These are phyloP conservation scores for Tillandsia fasciculata DNA, from an alignment of 176 grass and related monocot species.

Conservation along the genomic window DNA sequence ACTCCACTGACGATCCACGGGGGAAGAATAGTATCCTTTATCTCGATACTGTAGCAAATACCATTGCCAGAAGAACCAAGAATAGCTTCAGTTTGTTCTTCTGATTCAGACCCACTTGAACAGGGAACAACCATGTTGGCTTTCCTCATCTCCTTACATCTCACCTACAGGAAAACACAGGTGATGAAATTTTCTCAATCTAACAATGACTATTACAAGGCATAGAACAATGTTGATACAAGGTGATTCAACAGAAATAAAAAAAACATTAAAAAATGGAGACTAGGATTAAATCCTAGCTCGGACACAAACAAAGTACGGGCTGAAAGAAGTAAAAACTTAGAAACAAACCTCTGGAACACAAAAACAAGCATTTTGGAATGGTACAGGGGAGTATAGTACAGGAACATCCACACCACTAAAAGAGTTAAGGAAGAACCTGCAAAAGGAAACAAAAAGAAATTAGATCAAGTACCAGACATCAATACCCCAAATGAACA, in stretches of 20 bases:
- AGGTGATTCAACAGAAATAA: too few relatives aligned
- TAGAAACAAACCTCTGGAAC: conserved; percentile 49
- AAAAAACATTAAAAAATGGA: too few relatives aligned
- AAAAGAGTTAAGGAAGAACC: conserved; percentile 56
- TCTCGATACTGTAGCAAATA: conserved; percentile 72
- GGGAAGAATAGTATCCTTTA: conserved; percentile 49
- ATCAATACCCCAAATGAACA: background rate
- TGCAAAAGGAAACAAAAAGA: conserved; percentile 24
- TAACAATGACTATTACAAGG: too few relatives aligned
- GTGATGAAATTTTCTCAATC: too few relatives aligned
- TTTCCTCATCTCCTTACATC: conserved; percentile 84
- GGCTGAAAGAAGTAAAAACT: background rate
- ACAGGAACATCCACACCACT: conserved; percentile 53
- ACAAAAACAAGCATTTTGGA: conserved; percentile 65
- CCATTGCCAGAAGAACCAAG: conserved; percentile 18
- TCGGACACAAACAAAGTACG: background rate
- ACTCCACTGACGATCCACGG: conserved; percentile 69
- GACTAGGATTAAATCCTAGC: too few relatives aligned
- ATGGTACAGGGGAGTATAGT: conserved; percentile 63
- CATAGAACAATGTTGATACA: too few relatives aligned
- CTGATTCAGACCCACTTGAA: conserved; percentile 18
- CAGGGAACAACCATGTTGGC: conserved; percentile 36
- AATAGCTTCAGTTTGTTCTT: conserved; percentile 14
- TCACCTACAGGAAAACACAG: conserved; percentile 36
- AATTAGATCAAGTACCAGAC: background rate